Evolutionary conservation across 768 basidiomycete genomes (phyloP), one percentile per base, ranked within the genome.

Genomic region (Agrocybe chaxingu): DNA sequence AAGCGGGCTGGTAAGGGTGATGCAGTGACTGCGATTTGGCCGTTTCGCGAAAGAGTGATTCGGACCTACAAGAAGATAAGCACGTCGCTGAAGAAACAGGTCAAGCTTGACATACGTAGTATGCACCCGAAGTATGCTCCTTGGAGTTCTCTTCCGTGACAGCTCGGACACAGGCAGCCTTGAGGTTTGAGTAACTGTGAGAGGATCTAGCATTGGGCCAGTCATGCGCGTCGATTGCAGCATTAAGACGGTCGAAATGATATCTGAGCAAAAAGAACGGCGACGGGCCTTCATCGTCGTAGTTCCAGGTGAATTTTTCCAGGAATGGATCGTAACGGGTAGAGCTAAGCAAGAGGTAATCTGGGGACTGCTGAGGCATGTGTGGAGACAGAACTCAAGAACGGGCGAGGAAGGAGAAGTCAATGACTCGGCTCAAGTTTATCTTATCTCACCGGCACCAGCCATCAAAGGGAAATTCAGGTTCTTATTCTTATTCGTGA

Each of bases 181-280:
- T 71, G 31, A 89, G 65, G 3, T 57, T 50, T 0, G 59, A 36
- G 50, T 77, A 74, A 8, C 74, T 68, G 33, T 82, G 51, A 2
- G 66, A 57, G 18, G 57, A 42, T 42, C 61, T 60, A 13, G 65
- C 70, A 16, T 68, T 52, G 2, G 60, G 38, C 87, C 87, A 87
- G 7, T 57, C 66, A 59, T 86, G 80, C n/a, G 61, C 56, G 13
- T 64, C 55, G 2, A 79, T 76, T 6, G 84, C 83, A 12, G 71
- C 64, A 8, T 62, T 42, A 0, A 92, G 74, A 42, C 89, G 81
- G 34, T 85, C 78, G 47, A 75, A 62, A 54, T 91, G 87, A 58
- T 77, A 76, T 0, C 61, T 66, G 8, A 89, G 76, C 0, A 90
- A 66, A n/a, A 90, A 66, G 56, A 82, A 87, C 0, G 79, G 73